Evolutionary conservation across 306 rosid genomes (phyloP), one percentile per base, ranked within the genome.

Genomic region (Vachellia pachyceras): DNA sequence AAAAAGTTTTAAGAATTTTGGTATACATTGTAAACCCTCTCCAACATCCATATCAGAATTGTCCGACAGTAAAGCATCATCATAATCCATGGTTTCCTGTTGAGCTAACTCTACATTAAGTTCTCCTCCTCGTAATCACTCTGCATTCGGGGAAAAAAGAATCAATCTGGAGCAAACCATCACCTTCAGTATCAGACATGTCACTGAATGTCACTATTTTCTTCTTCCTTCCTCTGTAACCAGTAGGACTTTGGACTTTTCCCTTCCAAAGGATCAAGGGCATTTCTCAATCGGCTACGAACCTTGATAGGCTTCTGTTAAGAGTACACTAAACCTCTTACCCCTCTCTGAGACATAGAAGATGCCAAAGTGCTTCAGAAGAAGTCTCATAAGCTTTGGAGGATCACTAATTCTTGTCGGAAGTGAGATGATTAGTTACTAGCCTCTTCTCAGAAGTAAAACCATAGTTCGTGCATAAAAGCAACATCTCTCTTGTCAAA

Each of bases 191-290:
- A 64, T 94, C 98, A 5, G 90, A 86, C 79, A 50, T 18, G 72
- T 91, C 95, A 46, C 86, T 87, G 46, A 66, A 82, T 33, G 81
- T 74, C 80, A 85, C 89, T 25, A 91, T 83, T 84, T 86, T 89
- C 85, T 86, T 90, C 87, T 86, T 91, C 89, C 65, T 83, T 76
- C 87, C 90, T 78, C 89, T 77, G 68, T 88, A 88, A 49, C 89
- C 94, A 63, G 69, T 75, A 40, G 85, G 73, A 66, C 88, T 80
- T 74, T 72, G 89, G 44, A 90, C 80, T 41, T 80, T 91, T 65
- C 88, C 33, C 33, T 29, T 29, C 33, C 33, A 29, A 29, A 29
- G 33, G 22, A 90, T 83, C 86, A 79, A 37, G 97, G 97, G 75
- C 94, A 85, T 81, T 91, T 92, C 82, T 92, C 90, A 79, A 92